phyloP scores from a whole-genome alignment of 2,329 filamentous ascomycete genomes.

The Aspergillus versicolor region DNA sequence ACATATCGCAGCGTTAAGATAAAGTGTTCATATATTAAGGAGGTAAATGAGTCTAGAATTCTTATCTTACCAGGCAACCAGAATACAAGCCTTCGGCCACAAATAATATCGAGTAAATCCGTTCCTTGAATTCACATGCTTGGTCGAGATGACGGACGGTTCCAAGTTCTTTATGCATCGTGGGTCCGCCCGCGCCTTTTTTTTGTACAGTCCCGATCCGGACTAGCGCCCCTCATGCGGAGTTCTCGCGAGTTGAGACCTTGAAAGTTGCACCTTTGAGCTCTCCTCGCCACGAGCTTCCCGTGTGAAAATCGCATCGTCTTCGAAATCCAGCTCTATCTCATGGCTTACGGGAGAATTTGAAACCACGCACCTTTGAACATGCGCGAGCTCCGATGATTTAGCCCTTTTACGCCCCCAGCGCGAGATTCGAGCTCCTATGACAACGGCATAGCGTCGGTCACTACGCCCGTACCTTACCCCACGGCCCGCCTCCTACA shows the following conservation, averaged over 20 bases:
- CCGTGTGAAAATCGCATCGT: not conserved
- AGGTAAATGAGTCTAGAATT: too few species aligned
- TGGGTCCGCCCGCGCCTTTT: not conserved
- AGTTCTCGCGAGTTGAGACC: not conserved
- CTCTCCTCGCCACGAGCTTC: not conserved
- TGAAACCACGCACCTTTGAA: not conserved
- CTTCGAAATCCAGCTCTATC: not conserved
- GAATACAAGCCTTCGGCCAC: too few species aligned
- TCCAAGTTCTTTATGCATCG: not conserved
- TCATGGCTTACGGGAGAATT: not conserved
- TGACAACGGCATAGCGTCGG: not conserved
- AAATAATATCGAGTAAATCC: too few species aligned
- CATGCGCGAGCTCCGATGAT: not conserved
- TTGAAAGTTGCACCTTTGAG: not conserved
- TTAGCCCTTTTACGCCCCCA: not conserved
- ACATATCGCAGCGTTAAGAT: too few species aligned
- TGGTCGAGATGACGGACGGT: not conserved
- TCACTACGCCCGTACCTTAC: not conserved
- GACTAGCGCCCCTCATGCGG: slow-evolving; percentile 11
- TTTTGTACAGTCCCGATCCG: not conserved
- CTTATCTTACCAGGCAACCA: too few species aligned
- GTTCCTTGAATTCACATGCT: too few species aligned
- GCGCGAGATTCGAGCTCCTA: not conserved
- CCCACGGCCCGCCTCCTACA: not conserved
- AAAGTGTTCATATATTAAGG: too few species aligned